phyloP scores from a whole-genome alignment of 2,329 filamentous ascomycete genomes.

The Penicillium sclerotiorum region DNA sequence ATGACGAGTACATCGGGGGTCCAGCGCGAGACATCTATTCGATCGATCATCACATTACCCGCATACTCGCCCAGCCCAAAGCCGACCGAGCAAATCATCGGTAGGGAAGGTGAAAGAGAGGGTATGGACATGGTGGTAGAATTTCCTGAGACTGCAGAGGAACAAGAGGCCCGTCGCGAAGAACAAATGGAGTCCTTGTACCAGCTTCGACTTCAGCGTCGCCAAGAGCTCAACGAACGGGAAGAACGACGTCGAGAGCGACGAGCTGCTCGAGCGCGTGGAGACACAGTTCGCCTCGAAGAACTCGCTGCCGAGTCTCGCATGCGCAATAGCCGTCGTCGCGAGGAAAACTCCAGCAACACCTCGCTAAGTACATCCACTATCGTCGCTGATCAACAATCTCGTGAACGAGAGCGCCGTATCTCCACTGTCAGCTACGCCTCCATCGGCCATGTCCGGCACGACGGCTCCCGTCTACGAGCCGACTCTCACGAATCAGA shows the following conservation, averaged over 20 bases:
- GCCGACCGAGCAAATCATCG: conserved; percentile 79
- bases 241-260: conserved; percentile 72
- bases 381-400: conserved; percentile 48
- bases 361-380: conserved; percentile 35
- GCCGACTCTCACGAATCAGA: conserved; percentile 52
- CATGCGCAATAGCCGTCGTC: conserved; percentile 33
- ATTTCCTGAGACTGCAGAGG: conserved; percentile 75
- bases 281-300: conserved; percentile 70
- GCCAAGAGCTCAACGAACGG: conserved; percentile 73
- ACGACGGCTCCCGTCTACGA: conserved; percentile 53
- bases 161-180: conserved; percentile 76
- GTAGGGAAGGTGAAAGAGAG: conserved; percentile 83
- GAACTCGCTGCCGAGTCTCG: conserved; percentile 61
- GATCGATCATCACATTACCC: conserved; percentile 92
- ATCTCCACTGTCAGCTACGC: conserved; percentile 54
- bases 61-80: conserved; percentile 74
- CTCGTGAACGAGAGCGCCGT: conserved; percentile 47
- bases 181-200: conserved; percentile 92
- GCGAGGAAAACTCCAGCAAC: conserved; percentile 41
- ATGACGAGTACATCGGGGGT: conserved; percentile 49
- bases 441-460: conserved; percentile 50
- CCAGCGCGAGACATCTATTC: conserved; percentile 80
- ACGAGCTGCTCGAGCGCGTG: conserved; percentile 70
- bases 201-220: conserved; percentile 78
- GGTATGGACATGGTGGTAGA: conserved; percentile 92